Percentiles rank a stretch among this genome's conserved stretches.
These are phyloP conservation scores for Penicillium sp. DNA, from an alignment of 2,329 filamentous ascomycete species.

Conservation along the genomic window DNA sequence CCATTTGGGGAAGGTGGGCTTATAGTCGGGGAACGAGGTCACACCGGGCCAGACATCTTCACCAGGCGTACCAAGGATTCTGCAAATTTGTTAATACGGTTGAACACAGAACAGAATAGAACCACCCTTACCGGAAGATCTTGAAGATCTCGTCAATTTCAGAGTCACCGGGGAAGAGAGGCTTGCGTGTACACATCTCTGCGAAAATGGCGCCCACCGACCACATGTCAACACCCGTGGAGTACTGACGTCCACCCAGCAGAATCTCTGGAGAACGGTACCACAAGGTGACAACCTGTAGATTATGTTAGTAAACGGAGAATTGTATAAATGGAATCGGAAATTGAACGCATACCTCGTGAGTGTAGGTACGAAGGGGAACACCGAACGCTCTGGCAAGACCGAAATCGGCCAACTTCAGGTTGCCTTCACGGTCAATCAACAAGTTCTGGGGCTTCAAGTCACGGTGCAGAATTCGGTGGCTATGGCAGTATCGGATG, in stretches of 20 bases:
- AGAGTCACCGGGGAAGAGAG: conserved; percentile 86
- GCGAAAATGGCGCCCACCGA: conserved; percentile 92
- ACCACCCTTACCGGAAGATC: conserved; percentile 70
- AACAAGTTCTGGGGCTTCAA: conserved; percentile 88
- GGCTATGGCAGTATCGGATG: conserved; percentile 82
- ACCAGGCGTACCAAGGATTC: conserved; percentile 75
- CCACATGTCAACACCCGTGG: conserved; percentile 95
- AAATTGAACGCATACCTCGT: conserved; percentile 58
- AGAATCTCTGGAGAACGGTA: conserved; percentile 89
- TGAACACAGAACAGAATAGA: not conserved
- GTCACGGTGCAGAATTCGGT: conserved; percentile 82
- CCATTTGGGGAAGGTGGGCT: conserved; percentile 90
- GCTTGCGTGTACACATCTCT: conserved; percentile 93
- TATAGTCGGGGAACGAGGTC: conserved; percentile 93
- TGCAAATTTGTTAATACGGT: conserved; percentile 32
- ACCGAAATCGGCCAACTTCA: conserved; percentile 89
- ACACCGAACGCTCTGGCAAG: conserved; percentile 88
- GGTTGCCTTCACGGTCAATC: conserved; percentile 80
- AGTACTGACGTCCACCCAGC: conserved; percentile 86
- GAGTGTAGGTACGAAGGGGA: conserved; percentile 84
- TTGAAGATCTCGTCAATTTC: conserved; percentile 95
- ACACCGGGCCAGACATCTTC: conserved; percentile 85
- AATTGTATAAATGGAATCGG: not conserved
- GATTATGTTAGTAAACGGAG: conserved; percentile 6
- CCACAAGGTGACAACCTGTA: conserved; percentile 82